These are phyloP conservation scores for Nicotiana undulata DNA, from an alignment of 257 asterid species.

Conservation along the genomic window DNA sequence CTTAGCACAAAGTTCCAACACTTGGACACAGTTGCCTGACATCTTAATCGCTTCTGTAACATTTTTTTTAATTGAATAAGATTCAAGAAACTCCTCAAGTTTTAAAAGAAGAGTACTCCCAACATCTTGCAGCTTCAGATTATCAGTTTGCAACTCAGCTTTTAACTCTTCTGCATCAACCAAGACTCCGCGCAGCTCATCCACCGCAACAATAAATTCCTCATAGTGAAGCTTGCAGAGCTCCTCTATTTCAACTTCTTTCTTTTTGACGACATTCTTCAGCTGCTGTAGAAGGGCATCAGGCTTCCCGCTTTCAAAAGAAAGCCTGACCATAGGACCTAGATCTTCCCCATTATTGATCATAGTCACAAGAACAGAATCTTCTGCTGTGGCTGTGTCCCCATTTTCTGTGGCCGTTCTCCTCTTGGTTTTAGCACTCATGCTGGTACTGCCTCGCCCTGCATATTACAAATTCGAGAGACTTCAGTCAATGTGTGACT, in stretches of 20 bases:
- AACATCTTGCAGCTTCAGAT: conserved; percentile 69
- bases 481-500: not conserved
- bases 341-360: conserved; percentile 79
- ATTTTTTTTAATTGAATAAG: conserved; percentile 64
- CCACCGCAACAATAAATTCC: conserved; percentile 84
- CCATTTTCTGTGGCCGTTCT: conserved; percentile 59
- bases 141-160: conserved; percentile 74
- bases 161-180: conserved; percentile 94
- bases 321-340: conserved; percentile 82
- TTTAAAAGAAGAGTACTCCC: conserved; percentile 66
- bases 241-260: conserved; percentile 90
- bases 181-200: conserved; percentile 89
- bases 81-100: conserved; percentile 83
- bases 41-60: conserved; percentile 76
- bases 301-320: conserved; percentile 75
- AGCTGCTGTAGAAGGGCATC: conserved; percentile 78
- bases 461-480: not conserved
- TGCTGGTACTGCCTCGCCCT: conserved; percentile 16
- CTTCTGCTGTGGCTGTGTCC: conserved; percentile 48
- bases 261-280: conserved; percentile 59
- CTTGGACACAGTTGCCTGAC: conserved; percentile 66
- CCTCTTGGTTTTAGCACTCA: conserved; percentile 64
- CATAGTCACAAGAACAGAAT: conserved; percentile 76
- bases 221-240: conserved; percentile 93
- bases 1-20: conserved; percentile 75